Percentiles rank a stretch among this genome's conserved stretches.
Conservation (phyloP, 2,329 filamentous ascomycete species). For the Penicillium sp. region DNA sequence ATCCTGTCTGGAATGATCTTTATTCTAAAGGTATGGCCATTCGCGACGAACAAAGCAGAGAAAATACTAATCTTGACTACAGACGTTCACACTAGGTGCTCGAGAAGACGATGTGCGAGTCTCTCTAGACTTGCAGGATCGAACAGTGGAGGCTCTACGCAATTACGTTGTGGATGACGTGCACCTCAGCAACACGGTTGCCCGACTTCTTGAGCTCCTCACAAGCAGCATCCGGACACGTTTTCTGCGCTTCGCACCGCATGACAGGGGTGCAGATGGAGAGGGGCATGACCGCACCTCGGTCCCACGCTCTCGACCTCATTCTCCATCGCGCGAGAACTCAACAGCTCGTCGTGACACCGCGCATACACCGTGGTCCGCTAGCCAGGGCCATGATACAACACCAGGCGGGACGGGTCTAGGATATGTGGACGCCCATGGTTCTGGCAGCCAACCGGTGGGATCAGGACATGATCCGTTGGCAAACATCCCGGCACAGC, state of each 20-base stretch:
- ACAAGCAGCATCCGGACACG: conserved; percentile 58
- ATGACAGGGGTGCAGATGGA: conserved; percentile 46
- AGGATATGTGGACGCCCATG: conserved; percentile 31
- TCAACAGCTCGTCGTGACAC: conserved; percentile 27
- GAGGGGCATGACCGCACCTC: conserved; percentile 40
- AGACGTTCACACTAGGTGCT: conserved; percentile 63
- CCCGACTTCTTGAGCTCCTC: conserved; percentile 59
- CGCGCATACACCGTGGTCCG: conserved; percentile 28
- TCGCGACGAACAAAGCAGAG: not conserved
- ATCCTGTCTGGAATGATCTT: conserved; percentile 65
- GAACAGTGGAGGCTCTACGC: conserved; percentile 58
- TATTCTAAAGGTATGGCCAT: conserved; percentile 54
- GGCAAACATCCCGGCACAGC: conserved; percentile 45
- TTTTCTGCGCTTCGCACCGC: conserved; percentile 57
- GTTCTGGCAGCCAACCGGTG: conserved; percentile 21
- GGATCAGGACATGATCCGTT: conserved; percentile 41
- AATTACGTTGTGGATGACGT: conserved; percentile 65
- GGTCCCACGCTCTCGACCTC: conserved; percentile 34
- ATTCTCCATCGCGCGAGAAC: conserved; percentile 40
- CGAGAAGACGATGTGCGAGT: conserved; percentile 62
- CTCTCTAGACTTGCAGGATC: conserved; percentile 58
- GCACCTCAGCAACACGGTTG: conserved; percentile 62
- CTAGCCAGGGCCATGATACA: conserved; percentile 22
- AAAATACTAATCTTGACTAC: not conserved
- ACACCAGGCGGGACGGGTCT: conserved; percentile 20